Conservation (phyloP, 2,329 filamentous ascomycete species). For the Zymoseptoria ardabiliae region DNA sequence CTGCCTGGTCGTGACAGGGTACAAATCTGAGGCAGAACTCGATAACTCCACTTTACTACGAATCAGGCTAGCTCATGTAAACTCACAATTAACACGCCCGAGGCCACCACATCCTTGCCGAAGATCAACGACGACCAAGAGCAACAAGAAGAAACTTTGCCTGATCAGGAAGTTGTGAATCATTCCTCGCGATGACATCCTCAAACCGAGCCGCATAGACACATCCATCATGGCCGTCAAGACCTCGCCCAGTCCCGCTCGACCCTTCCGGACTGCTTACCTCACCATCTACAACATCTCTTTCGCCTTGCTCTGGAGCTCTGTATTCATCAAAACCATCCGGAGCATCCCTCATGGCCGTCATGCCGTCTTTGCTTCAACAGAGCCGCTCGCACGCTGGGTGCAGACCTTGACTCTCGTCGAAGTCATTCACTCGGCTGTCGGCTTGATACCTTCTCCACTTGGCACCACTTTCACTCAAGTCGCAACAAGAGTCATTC, state of each 20-base stretch:
- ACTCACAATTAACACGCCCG: no score
- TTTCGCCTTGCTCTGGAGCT: not conserved
- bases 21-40: no score
- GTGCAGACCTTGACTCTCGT: slow-evolving; percentile 5
- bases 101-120: not conserved
- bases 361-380: not conserved
- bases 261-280: not conserved
- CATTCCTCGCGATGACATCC: no score
- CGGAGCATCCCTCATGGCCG: not conserved
- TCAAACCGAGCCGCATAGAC: not conserved
- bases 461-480: slow-evolving; percentile 7
- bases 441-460: slow-evolving; percentile 3
- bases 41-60: no score
- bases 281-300: not conserved
- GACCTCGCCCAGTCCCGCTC: not conserved
- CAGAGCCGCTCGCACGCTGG: slow-evolving; percentile 1
- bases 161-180: not conserved
- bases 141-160: not conserved
- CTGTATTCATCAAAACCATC: not conserved
- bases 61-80: no score
- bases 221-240: not conserved
- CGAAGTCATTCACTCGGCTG: slow-evolving; percentile 3
- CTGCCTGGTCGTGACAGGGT: not conserved
- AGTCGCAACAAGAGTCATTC: slow-evolving; percentile 5
- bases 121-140: not conserved